Evolutionary conservation across 306 rosid species (phyloP).

Genomic region (Canavalia gladiata): DNA sequence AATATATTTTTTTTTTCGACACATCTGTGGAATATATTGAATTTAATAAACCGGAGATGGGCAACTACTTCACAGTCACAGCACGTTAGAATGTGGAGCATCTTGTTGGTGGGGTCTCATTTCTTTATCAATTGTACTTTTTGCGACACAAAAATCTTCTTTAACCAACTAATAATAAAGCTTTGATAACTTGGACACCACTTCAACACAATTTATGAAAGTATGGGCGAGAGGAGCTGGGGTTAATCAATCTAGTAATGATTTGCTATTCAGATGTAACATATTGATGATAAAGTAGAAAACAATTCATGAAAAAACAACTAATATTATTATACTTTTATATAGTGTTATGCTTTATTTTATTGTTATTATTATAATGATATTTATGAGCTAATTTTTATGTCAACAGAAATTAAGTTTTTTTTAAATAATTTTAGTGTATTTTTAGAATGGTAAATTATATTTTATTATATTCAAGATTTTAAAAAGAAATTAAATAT

Average conservation of each 20-base stretch:
- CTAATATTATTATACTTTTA: neutral
- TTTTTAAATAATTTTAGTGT: neutral
- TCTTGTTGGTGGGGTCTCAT: conserved; percentile 23
- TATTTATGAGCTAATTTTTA: neutral
- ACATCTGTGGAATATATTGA: neutral
- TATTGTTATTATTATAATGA: neutral
- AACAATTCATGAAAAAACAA: neutral
- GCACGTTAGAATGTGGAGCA: conserved; percentile 41
- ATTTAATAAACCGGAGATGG: neutral
- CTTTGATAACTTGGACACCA: conserved; percentile 39
- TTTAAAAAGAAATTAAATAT: no score
- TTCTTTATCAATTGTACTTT: conserved; percentile 4
- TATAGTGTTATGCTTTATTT: neutral
- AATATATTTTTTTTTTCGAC: neutral
- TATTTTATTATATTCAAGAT: no score
- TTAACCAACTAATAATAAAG: conserved; percentile 44
- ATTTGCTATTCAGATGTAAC: conserved; percentile 4
- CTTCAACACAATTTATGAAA: conserved; percentile 18
- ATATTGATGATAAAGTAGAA: conserved; percentile 1
- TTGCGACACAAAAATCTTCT: conserved; percentile 34
- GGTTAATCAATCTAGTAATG: conserved; percentile 27
- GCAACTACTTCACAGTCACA: conserved; percentile 33
- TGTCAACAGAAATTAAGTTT: neutral
- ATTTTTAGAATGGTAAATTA: no score
- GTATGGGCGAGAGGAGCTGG: neutral